Conservation (phyloP, 2,329 filamentous ascomycete genomes). For the Biscogniauxia marginata region DNA sequence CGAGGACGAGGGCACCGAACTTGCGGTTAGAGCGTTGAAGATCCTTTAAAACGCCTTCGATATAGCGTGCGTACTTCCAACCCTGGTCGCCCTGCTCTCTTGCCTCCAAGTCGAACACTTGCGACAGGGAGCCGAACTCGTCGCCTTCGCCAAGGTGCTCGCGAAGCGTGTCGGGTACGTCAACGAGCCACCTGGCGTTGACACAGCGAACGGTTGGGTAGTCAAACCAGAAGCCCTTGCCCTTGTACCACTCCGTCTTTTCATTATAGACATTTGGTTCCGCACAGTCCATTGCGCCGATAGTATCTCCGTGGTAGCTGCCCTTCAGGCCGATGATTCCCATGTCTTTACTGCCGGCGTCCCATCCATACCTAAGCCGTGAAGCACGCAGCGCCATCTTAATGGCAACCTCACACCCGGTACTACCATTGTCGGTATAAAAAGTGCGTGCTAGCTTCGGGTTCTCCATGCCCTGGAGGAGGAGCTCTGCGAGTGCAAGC, state of each 20-base stretch:
- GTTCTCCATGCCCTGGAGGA: slow-evolving; percentile 61
- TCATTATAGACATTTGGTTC: slow-evolving; percentile 77
- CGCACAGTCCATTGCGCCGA: slow-evolving; percentile 82
- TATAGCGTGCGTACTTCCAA: slow-evolving; percentile 58
- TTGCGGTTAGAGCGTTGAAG: slow-evolving; percentile 58
- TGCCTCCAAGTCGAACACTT: slow-evolving; percentile 59
- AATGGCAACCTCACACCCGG: slow-evolving; percentile 77
- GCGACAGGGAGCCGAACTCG: slow-evolving; percentile 47
- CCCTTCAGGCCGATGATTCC: slow-evolving; percentile 74
- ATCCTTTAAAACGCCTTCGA: slow-evolving; percentile 51
- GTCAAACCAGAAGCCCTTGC: slow-evolving; percentile 78
- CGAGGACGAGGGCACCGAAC: slow-evolving; percentile 77
- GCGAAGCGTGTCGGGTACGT: slow-evolving; percentile 50
- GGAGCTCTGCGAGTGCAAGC: slow-evolving; percentile 62
- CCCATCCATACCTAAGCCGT: slow-evolving; percentile 65
- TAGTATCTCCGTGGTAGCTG: slow-evolving; percentile 84
- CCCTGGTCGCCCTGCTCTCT: slow-evolving; percentile 46
- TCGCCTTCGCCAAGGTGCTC: slow-evolving; percentile 35
- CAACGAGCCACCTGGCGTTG: slow-evolving; percentile 64
- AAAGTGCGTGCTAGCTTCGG: slow-evolving; percentile 70
- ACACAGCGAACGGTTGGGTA: slow-evolving; percentile 70
- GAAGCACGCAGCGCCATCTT: slow-evolving; percentile 81
- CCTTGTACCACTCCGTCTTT: slow-evolving; percentile 83
- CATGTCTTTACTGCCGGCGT: slow-evolving; percentile 50
- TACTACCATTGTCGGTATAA: slow-evolving; percentile 82